Base-by-base conservation (phyloP, 306 rosid genomes). In the Lagenaria siceraria region DNA sequence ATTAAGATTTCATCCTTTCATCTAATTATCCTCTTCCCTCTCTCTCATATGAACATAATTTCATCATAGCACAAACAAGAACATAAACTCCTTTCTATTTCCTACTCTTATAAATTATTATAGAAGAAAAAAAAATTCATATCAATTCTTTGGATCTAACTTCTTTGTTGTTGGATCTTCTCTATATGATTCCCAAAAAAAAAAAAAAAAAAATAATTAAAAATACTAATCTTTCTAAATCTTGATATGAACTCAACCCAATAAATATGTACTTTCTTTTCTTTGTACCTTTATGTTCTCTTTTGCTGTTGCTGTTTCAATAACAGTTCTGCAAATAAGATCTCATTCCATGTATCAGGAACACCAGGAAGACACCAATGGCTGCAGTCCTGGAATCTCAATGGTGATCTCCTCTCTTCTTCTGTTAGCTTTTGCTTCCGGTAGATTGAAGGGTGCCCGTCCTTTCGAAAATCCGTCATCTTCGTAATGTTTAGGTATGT, bases 311-410 rank as follows among this genome's bases (percentile, higher is more conserved):
- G 82, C 43, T 84, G 85, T 78, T 87, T 81, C 55, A 88, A 55
- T 14, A 92, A 83, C 43, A 95, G 84, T 78, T 92, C 91, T 1
- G 97, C 91, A 54, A 82, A 92, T 77, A 95, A 84, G 76, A 92
- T 79, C 83, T 95, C 97, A 79, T 95, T 95, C 99, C 99, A 95
- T 0, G 87, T 36, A 69, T 95, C 99, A 10, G 99, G 99, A 78
- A 95, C 97, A 10, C 99, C 99, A 0, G 99, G 99, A 82, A 95
- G 99, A 85, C 99, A 95, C 99, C 99, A 95, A 77, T 95, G 99
- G 83, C 99, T 95, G 86, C 99, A 95, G 60, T 95, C 99, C 79
- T 95, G 99, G 85, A 24, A 88, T 77, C 79, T 85, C 78, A 84
- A 71, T 1, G 97, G 96, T 0, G 90, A 86, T 81, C 58, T 87